Evolutionary conservation across 2,329 filamentous ascomycete genomes (phyloP).

Genomic region (Fusarium sp.): DNA sequence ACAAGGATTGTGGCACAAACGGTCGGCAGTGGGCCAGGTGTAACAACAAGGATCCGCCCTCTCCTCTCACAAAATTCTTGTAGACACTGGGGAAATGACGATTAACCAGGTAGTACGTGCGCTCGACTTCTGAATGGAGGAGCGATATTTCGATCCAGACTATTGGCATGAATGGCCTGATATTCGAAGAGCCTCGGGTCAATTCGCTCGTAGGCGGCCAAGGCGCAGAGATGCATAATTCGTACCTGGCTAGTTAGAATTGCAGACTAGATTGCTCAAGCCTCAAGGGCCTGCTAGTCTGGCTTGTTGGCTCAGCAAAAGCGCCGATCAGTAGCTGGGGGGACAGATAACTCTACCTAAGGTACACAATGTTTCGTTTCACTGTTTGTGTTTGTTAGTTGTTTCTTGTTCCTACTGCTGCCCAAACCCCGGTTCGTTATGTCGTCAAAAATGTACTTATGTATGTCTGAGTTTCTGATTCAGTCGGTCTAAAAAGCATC

Average conservation of each 20-base stretch:
- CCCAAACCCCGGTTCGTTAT: conserved; percentile 21
- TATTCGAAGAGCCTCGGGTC: conserved; percentile 23
- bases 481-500: background rate
- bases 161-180: conserved; percentile 45
- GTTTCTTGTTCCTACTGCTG: conserved; percentile 42
- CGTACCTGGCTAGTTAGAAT: conserved; percentile 26
- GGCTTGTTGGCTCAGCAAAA: conserved; percentile 38
- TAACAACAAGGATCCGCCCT: conserved; percentile 41
- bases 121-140: conserved; percentile 33
- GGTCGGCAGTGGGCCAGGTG: conserved; percentile 36
- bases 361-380: conserved; percentile 48
- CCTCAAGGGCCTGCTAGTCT: conserved; percentile 32
- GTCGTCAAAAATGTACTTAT: conserved; percentile 8
- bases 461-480: conserved; percentile 12
- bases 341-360: conserved; percentile 25
- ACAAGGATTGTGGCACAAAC: conserved; percentile 40
- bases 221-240: conserved; percentile 29
- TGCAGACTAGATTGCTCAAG: conserved; percentile 26
- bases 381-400: conserved; percentile 38
- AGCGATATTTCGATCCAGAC: conserved; percentile 43
- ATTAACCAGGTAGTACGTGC: conserved; percentile 28
- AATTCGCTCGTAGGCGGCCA: conserved; percentile 30
- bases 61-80: conserved; percentile 34
- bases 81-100: conserved; percentile 48
- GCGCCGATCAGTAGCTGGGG: conserved; percentile 43